These are phyloP conservation scores for Gilbertella persicaria DNA, from an alignment of 371 early-diverging fungal genomes.

Conservation along the genomic window DNA sequence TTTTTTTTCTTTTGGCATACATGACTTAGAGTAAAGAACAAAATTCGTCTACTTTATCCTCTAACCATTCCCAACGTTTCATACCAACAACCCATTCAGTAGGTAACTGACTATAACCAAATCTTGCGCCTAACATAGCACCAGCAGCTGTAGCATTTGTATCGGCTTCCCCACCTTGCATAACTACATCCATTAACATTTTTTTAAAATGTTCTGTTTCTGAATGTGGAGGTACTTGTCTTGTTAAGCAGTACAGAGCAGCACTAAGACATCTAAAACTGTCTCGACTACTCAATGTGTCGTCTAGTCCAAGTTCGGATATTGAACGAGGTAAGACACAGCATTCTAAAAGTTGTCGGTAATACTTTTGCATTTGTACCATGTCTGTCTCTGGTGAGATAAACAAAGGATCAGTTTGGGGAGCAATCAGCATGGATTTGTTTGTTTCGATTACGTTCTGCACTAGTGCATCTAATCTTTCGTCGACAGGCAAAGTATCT, in stretches of 20 bases:
- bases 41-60: slow-evolving; percentile 49
- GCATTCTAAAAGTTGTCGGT: slow-evolving; percentile 38
- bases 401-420: slow-evolving; percentile 46
- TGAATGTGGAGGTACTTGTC: slow-evolving; percentile 30
- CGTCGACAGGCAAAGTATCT: slow-evolving; percentile 37
- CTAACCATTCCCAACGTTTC: slow-evolving; percentile 56
- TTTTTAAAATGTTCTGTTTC: slow-evolving; percentile 52
- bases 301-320: slow-evolving; percentile 40
- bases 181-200: slow-evolving; percentile 54
- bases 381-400: slow-evolving; percentile 45
- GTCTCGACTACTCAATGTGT: slow-evolving; percentile 44
- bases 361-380: slow-evolving; percentile 29
- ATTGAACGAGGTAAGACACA: slow-evolving; percentile 28
- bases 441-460: slow-evolving; percentile 52
- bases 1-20: not conserved
- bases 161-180: slow-evolving; percentile 72
- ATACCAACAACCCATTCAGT: slow-evolving; percentile 59
- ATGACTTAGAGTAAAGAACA: slow-evolving; percentile 34
- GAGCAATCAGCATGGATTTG: slow-evolving; percentile 48
- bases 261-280: slow-evolving; percentile 63
- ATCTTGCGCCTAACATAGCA: slow-evolving; percentile 62
- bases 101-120: slow-evolving; percentile 54
- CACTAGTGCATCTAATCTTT: slow-evolving; percentile 39
- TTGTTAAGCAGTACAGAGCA: slow-evolving; percentile 55
- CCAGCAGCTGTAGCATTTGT: slow-evolving; percentile 68